Evolutionary conservation across 352 stramenopile species (phyloP).

Genomic region (Peronospora farinosa): DNA sequence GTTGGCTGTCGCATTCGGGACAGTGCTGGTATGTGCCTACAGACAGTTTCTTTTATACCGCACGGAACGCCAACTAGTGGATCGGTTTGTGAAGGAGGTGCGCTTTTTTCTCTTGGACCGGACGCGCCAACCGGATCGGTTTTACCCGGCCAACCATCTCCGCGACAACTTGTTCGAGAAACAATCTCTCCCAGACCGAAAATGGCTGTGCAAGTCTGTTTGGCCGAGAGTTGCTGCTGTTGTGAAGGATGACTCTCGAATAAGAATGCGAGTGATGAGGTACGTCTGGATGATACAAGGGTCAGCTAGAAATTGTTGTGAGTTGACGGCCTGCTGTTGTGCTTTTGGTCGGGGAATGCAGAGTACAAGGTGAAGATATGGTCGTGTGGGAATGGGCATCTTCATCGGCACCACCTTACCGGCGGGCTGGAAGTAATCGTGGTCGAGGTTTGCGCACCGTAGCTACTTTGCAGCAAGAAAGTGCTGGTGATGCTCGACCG

Average conservation of each 20-base stretch:
- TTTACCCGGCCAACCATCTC: constrained; percentile 51
- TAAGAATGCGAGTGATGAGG: constrained; percentile 36
- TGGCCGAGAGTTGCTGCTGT: constrained; percentile 53
- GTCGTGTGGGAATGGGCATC: constrained; percentile 61
- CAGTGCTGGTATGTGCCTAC: constrained; percentile 29
- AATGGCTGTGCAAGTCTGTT: constrained; percentile 46
- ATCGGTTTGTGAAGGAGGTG: constrained; percentile 65
- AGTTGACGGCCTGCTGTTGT: constrained; percentile 2
- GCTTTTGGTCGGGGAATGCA: constrained; percentile 16
- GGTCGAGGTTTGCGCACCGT: neutral
- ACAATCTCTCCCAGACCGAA: constrained; percentile 36
- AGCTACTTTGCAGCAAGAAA: constrained; percentile 4
- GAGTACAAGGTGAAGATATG: constrained; percentile 36
- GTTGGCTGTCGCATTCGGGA: constrained; percentile 27
- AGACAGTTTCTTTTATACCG: constrained; percentile 36
- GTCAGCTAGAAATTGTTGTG: neutral
- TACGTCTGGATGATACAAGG: constrained; percentile 23
- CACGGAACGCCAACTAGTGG: constrained; percentile 42
- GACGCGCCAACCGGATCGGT: constrained; percentile 30
- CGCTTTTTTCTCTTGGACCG: constrained; percentile 53
- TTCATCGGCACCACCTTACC: constrained; percentile 34
- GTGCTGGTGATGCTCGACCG: neutral
- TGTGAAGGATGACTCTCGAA: constrained; percentile 51
- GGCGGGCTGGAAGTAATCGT: constrained; percentile 9
- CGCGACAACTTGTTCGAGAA: constrained; percentile 59